phyloP scores from a whole-genome alignment of 345 rosid species.

The Melaleuca alternifolia region DNA sequence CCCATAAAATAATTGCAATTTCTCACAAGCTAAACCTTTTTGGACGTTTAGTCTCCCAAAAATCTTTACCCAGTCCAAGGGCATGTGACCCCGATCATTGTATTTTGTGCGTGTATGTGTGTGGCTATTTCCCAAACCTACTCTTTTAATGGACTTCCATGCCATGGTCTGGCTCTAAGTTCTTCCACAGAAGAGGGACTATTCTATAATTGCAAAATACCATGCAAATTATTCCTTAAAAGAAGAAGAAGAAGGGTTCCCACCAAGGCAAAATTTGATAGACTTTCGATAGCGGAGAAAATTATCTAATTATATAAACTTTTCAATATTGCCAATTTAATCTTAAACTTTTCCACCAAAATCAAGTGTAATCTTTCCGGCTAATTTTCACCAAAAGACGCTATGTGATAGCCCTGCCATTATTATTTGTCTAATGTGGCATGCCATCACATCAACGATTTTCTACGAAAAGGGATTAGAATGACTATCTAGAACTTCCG shows the following conservation, averaged over 20 bases:
- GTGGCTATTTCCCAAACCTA: not conserved
- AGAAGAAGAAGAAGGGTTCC: not conserved
- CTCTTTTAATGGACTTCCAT: not conserved
- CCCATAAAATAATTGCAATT: not conserved
- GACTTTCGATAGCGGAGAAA: not conserved
- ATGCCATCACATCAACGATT: fast-evolving
- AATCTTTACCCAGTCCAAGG: not conserved
- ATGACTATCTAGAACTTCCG: fast-evolving
- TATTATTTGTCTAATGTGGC: fast-evolving
- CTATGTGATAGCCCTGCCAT: fast-evolving
- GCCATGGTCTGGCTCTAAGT: not conserved
- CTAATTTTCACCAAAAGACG: fast-evolving
- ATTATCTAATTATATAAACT: fast-evolving
- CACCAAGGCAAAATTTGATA: not conserved
- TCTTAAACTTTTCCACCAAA: fast-evolving
- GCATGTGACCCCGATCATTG: not conserved
- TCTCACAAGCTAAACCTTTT: not conserved
- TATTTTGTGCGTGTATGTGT: no score
- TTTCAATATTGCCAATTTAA: not conserved
- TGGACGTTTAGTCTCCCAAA: not conserved
- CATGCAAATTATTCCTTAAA: not conserved
- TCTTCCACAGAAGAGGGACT: not conserved
- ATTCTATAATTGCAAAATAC: not conserved
- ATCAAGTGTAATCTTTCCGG: not conserved
- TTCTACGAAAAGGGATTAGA: fast-evolving